phyloP scores from a whole-genome alignment of 2,329 filamentous ascomycete species.

The Zopfia rhizophila region DNA sequence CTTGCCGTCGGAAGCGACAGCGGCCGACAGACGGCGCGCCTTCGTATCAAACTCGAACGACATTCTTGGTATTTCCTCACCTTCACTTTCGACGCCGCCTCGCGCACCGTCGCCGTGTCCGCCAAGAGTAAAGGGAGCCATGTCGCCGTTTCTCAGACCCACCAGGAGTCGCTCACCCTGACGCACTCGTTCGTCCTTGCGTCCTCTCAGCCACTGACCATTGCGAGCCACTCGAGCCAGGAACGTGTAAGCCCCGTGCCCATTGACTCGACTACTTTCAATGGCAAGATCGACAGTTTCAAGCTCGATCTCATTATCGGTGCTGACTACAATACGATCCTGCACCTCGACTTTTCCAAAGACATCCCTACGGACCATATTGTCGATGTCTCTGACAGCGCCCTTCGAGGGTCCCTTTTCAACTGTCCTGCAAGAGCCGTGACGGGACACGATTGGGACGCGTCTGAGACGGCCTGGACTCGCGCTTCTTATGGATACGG shows the following conservation, averaged over 20 bases:
- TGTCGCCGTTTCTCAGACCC: not conserved
- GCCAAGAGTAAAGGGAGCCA: constrained; percentile 3
- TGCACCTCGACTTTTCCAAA: constrained; percentile 30
- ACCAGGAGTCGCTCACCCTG: constrained; percentile 2
- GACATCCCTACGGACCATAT: constrained; percentile 34
- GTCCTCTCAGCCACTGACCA: constrained; percentile 8
- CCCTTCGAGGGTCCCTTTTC: constrained; percentile 37
- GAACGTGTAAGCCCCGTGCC: constrained; percentile 6
- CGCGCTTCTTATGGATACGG: constrained; percentile 47
- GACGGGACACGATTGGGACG: constrained; percentile 48
- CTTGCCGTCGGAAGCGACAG: constrained; percentile 5
- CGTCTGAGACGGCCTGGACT: constrained; percentile 44
- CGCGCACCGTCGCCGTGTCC: constrained; percentile 5
- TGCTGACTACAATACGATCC: constrained; percentile 18
- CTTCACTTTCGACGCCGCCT: constrained; percentile 6
- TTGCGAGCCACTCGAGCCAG: constrained; percentile 11
- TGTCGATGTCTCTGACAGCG: constrained; percentile 37
- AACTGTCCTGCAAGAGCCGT: constrained; percentile 49
- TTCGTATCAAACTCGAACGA: not conserved
- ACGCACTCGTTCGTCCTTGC: constrained; percentile 2
- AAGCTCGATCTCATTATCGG: constrained; percentile 11
- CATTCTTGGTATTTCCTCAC: constrained; percentile 10
- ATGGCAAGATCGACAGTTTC: constrained; percentile 30
- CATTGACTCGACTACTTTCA: constrained; percentile 21
- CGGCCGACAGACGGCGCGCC: constrained; percentile 1